These are phyloP conservation scores for Alternaria viburni DNA, from an alignment of 2,329 filamentous ascomycete genomes.

Conservation along the genomic window DNA sequence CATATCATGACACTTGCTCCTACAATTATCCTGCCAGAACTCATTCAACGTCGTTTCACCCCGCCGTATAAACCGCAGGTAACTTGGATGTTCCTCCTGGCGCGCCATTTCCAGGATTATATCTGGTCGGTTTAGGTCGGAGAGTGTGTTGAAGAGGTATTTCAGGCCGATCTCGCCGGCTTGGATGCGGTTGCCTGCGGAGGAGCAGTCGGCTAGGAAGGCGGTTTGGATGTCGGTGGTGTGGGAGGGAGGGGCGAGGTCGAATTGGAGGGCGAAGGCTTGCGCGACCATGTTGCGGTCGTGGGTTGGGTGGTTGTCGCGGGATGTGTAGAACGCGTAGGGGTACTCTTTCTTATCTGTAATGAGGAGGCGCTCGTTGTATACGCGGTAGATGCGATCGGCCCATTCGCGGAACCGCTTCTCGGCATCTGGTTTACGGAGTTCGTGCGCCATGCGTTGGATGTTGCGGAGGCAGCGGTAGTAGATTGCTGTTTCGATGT, in stretches of 20 bases:
- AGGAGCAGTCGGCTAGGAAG: constrained; percentile 34
- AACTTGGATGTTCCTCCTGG: constrained; percentile 57
- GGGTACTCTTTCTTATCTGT: constrained; percentile 33
- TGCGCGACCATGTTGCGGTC: constrained; percentile 52
- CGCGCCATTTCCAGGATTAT: constrained; percentile 54
- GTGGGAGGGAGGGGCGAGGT: constrained; percentile 34
- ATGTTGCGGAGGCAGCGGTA: constrained; percentile 43
- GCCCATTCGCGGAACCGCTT: constrained; percentile 26
- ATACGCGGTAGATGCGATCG: constrained; percentile 25
- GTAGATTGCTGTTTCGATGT: constrained; percentile 55
- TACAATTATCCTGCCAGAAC: constrained; percentile 55
- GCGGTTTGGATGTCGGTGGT: constrained; percentile 34
- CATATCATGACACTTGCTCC: constrained; percentile 58
- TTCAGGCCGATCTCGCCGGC: constrained; percentile 54
- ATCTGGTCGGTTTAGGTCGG: constrained; percentile 46
- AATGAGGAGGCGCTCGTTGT: constrained; percentile 28
- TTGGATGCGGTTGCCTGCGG: constrained; percentile 42
- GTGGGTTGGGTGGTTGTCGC: constrained; percentile 37
- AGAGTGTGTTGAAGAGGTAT: constrained; percentile 52
- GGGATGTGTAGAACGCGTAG: constrained; percentile 51
- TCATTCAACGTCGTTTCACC: constrained; percentile 55
- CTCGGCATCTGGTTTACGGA: constrained; percentile 16
- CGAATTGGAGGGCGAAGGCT: constrained; percentile 47
- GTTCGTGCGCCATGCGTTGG: constrained; percentile 45
- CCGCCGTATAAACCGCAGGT: constrained; percentile 56